Evolutionary conservation across 164 flowering plant genomes (phyloP), one percentile per base, ranked within the genome.

Genomic region (Chimonanthus salicifolius): DNA sequence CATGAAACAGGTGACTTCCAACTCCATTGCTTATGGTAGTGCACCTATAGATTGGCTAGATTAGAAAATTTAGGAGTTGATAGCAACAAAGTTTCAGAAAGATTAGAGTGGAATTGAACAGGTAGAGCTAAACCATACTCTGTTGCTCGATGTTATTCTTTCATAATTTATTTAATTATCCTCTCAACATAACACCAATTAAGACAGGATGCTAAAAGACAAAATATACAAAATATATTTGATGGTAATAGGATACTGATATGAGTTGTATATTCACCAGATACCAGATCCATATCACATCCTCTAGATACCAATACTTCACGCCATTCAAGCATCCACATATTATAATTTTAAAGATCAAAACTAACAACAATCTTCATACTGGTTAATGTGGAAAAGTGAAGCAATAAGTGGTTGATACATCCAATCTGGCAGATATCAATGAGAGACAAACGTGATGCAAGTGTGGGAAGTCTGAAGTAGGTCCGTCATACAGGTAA

Each of bases 1-100:
- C 90, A 88, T 63, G 78, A 74, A 77, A 71, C 74, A 65, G 83
- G 73, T 44, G 86, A 83, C 44, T 79, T 81, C 94, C 95, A 91
- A 73, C 82, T 82, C 76, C 85, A 80, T 74, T 81, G 83, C 7
- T 73, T 80, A 50, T 87, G 88, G 71, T 88, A 81, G 74, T 83
- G 88, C 80, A 92, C 97, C 99, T 94, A 72, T 74, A 72, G 45
- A 80, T 45, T 70, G 74, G 43, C 64, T 63, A 44, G 8, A 63
- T 74, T 11, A 73, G 45, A 63, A 47, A 70, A 66, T 2, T 21
- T 16, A 46, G 9, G 65, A 47, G 7, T 43, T 33, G 7, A 50
- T 11, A 3, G 1, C 43, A 71, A 13, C 49, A 62, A 33, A 33
- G 33, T 33, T 33, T 33, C 33, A 33, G 33, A 33, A 33, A 33